A percentile compares a stretch with the other conserved stretches of the same genome.
Conservation (phyloP, 345 rosid species). For the Eucalyptus camaldulensis region DNA sequence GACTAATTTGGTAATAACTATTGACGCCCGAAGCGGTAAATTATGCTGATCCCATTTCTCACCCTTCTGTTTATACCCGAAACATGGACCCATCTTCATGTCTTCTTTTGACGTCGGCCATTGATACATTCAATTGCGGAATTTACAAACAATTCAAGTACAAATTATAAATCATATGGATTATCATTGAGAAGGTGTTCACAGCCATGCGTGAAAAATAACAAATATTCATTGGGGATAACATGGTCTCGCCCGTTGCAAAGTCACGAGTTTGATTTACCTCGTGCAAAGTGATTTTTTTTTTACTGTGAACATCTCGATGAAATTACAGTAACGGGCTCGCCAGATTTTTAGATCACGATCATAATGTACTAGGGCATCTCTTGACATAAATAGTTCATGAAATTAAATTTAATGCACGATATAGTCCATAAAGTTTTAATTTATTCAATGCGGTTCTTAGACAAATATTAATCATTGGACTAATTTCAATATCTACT, state of each 20-base stretch:
- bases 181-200: too few species aligned
- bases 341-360: rapidly evolving
- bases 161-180: too few species aligned
- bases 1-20: neutral
- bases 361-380: rapidly evolving
- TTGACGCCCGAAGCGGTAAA: rapidly evolving
- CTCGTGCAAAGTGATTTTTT: neutral
- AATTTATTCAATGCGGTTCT: rapidly evolving
- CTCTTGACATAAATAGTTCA: rapidly evolving
- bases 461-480: rapidly evolving
- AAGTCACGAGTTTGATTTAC: neutral
- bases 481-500: rapidly evolving
- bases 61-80: neutral
- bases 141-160: too few species aligned
- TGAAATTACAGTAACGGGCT: too few species aligned
- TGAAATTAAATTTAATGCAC: rapidly evolving
- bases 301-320: rapidly evolving
- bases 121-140: rapidly evolving
- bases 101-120: too few species aligned
- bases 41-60: neutral
- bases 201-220: neutral
- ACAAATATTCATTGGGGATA: neutral
- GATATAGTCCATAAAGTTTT: rapidly evolving
- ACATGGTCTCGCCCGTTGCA: neutral
- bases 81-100: too few species aligned